Base-by-base conservation (phyloP, 352 stramenopile species). In the Pythium periplocum region DNA sequence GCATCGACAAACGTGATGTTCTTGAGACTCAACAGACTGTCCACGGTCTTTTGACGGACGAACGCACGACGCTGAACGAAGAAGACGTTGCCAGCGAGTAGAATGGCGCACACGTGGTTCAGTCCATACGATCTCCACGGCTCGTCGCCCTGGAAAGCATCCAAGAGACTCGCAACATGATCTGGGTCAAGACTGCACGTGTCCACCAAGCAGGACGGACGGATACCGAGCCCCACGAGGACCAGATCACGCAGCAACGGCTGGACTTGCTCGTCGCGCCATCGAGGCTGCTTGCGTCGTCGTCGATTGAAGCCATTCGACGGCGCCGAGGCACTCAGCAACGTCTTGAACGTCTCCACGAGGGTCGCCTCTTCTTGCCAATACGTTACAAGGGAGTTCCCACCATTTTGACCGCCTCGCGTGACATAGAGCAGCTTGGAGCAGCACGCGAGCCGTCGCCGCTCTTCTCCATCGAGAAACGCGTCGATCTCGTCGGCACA, bases 1-100 rank as follows among this genome's bases (percentile, higher is more conserved):
- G 51, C 57, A 43, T 64, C 38, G 46, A 64, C 40, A 11, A 64
- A 39, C 7, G n/a, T 38, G 1, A 45, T 30, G 17, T 12, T 32
- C 2, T n/a, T 34, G 4, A 64, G 37, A 8, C 31, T 12, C 0
- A 30, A n/a, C 6, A 26, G 46, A 2, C 51, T 10, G 33, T 64
- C 57, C 2, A 51, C 31, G 35, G 47, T 44, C 41, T 64, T 64
- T 12, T 52, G 51, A 10, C 46, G 51, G 26, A 59, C 38, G 48
- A 64, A 64, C 51, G 39, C 46, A 12, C 7, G 6, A 2, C 1
- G 32, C 30, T 64, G 43, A 4, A 64, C 46, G 17, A 64, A 64
- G 36, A 64, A 64, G 11, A 64, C 45, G 32, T 64, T 64, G 4
- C 51, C 57, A 39, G 50, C 49, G 11, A 63, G 6, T 3, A 4